phyloP scores from a whole-genome alignment of 2,329 filamentous ascomycete species.

The Microsporum audouinii region DNA sequence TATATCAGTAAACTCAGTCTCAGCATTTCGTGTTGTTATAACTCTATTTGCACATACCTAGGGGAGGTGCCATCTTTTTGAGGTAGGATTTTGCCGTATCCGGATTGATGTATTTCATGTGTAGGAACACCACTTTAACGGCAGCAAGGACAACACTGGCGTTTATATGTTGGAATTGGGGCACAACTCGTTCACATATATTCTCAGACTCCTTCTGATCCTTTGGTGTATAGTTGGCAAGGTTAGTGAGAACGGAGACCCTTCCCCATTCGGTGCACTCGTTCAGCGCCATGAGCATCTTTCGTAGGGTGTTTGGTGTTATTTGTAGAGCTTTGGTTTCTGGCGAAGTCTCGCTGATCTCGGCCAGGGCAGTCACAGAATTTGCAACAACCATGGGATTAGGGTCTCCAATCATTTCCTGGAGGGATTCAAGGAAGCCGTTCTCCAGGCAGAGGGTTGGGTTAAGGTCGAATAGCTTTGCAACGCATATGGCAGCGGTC shows the following conservation, averaged over 20 bases:
- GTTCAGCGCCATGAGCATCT: conserved; percentile 89
- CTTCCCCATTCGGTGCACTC: conserved; percentile 98
- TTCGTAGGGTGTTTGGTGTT: conserved; percentile 74
- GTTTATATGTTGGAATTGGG: conserved; percentile 97
- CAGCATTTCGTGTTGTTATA: not conserved
- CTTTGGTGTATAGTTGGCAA: conserved; percentile 76
- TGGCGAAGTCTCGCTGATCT: conserved; percentile 81
- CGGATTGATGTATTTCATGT: conserved; percentile 74
- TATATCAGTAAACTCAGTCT: conserved; percentile 18
- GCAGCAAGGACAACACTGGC: conserved; percentile 94
- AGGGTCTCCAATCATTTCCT: conserved; percentile 92
- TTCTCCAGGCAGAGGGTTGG: conserved; percentile 89
- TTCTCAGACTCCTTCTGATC: conserved; percentile 95
- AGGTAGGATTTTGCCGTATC: conserved; percentile 76
- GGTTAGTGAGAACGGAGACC: conserved; percentile 79
- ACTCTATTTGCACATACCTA: conserved; percentile 50
- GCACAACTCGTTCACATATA: conserved; percentile 90
- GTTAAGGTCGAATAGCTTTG: conserved; percentile 94
- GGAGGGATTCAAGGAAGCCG: conserved; percentile 82
- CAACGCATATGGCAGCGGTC: conserved; percentile 93
- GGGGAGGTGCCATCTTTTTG: conserved; percentile 96
- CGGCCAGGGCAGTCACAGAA: conserved; percentile 82
- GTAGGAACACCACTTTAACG: conserved; percentile 93
- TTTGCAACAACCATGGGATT: conserved; percentile 99
- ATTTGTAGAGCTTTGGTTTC: conserved; percentile 81